phyloP scores from a whole-genome alignment of 306 rosid species.

The Quercus agrifolia region DNA sequence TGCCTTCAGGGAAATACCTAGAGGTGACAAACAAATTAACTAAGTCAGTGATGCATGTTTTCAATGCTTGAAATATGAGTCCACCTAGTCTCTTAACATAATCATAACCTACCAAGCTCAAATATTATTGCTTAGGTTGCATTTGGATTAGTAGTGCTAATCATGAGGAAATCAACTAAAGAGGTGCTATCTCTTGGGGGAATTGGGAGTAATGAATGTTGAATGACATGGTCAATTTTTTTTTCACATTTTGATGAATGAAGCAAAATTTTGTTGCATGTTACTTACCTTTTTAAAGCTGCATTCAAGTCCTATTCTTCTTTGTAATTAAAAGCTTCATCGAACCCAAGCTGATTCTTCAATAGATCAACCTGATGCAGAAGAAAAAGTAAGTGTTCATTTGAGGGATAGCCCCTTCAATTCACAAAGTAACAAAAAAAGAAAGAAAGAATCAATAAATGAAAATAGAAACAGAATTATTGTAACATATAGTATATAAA shows the following conservation, averaged over 20 bases:
- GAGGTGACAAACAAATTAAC: neutral
- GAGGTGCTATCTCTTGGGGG: no score
- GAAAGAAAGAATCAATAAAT: neutral
- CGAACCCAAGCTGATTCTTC: conserved; percentile 15
- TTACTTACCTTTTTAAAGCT: conserved; percentile 16
- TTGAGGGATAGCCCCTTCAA: neutral
- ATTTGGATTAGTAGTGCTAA: no score
- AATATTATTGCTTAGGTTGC: no score
- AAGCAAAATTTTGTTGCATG: no score
- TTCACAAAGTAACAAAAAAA: no score
- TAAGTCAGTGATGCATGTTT: neutral
- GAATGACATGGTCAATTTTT: no score
- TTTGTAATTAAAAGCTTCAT: conserved; percentile 19
- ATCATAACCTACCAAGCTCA: no score
- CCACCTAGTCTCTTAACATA: no score
- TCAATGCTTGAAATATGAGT: no score
- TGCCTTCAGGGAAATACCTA: conserved; percentile 14
- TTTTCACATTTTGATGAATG: no score
- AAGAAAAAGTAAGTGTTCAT: neutral
- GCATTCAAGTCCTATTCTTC: conserved; percentile 20
- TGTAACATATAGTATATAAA: neutral
- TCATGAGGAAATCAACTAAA: no score
- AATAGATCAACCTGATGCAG: conserved; percentile 5
- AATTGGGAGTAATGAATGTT: no score
- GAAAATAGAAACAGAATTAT: neutral